Percentiles rank a stretch among this genome's conserved stretches.
These are phyloP conservation scores for Moesziomyces sp. DNA, from an alignment of 1,284 basidiomycete species.

Conservation along the genomic window DNA sequence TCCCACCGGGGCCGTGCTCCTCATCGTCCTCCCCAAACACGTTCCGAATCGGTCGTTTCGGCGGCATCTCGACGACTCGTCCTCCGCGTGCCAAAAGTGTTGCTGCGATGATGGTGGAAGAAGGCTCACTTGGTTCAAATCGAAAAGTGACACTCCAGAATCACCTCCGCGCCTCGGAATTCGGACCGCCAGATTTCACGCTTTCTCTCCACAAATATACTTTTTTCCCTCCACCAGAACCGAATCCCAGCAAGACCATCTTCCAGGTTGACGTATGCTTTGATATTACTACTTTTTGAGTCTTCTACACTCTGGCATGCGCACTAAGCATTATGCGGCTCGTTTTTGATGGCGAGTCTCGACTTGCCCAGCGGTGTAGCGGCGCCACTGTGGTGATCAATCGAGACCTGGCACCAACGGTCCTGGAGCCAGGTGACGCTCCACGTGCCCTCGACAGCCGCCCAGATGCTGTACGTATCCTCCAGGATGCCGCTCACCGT, in stretches of 20 bases:
- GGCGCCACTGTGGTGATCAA: constrained; percentile 54
- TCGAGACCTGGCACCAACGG: constrained; percentile 73
- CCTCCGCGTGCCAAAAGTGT: too few species aligned
- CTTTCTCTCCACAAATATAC: too few species aligned
- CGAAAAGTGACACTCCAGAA: too few species aligned
- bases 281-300: too few species aligned
- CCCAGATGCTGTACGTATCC: constrained; percentile 85
- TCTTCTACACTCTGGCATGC: too few species aligned
- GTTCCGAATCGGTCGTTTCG: constrained; percentile 44
- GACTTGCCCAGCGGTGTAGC: constrained; percentile 47
- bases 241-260: not conserved
- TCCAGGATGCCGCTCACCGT: constrained; percentile 77
- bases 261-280: not conserved
- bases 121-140: too few species aligned
- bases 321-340: constrained; percentile 1
- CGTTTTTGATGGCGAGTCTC: constrained; percentile 35
- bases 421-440: constrained; percentile 90
- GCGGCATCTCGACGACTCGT: constrained; percentile 20
- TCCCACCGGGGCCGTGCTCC: constrained; percentile 6
- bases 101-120: not conserved
- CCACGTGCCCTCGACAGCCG: constrained; percentile 85
- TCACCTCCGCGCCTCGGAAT: too few species aligned
- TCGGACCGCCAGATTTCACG: too few species aligned
- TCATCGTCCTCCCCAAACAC: constrained; percentile 48
- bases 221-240: too few species aligned